Conservation (phyloP, 75 land plant genomes). For the Cryptomeria japonica region DNA sequence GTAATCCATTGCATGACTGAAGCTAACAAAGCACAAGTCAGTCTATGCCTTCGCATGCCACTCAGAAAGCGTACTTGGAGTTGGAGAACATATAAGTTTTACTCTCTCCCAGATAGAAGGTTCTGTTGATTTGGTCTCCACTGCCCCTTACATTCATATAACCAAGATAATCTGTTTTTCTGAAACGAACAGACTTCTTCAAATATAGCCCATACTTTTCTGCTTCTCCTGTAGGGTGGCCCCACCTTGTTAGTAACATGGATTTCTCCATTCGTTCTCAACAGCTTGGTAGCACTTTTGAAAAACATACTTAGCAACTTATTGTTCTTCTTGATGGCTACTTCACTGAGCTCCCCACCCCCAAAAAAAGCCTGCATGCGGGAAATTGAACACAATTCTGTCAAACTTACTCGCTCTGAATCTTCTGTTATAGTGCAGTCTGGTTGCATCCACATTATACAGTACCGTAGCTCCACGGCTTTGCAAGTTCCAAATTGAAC, state of each 20-base stretch:
- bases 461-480: slow-evolving; percentile 9
- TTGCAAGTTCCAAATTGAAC: not conserved
- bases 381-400: slow-evolving; percentile 12
- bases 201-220: slow-evolving; percentile 24
- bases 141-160: slow-evolving; percentile 40
- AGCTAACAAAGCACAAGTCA: no score
- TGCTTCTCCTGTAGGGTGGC: slow-evolving; percentile 32
- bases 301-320: slow-evolving; percentile 28
- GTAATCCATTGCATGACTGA: no score
- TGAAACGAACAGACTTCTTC: slow-evolving; percentile 21
- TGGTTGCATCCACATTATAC: slow-evolving; percentile 2
- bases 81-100: slow-evolving; percentile 29
- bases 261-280: slow-evolving; percentile 25
- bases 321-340: slow-evolving; percentile 16
- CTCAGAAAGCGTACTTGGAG: no score
- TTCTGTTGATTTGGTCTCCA: slow-evolving; percentile 16
- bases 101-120: slow-evolving; percentile 34
- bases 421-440: not conserved
- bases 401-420: not conserved
- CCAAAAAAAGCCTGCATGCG: slow-evolving; percentile 13
- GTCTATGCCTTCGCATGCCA: no score
- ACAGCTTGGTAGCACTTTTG: slow-evolving; percentile 22
- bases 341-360: not conserved
- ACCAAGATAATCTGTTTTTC: slow-evolving; percentile 32
- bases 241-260: slow-evolving; percentile 34